Percentiles rank a stretch among this genome's conserved stretches.
Conservation (phyloP, 192 early-diverging fungal genomes). For the Umbelopsis ramanniana region DNA sequence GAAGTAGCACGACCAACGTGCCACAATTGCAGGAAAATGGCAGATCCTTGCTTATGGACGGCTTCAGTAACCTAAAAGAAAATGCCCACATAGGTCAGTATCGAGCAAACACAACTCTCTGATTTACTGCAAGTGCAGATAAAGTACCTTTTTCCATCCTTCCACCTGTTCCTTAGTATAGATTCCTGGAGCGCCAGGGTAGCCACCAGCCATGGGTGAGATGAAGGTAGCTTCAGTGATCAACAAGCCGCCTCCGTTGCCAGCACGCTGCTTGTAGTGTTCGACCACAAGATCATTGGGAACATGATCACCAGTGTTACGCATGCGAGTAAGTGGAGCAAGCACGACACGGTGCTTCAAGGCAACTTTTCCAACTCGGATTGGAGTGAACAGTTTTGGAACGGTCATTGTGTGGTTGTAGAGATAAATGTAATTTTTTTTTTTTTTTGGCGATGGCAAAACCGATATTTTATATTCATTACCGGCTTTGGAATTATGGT, state of each 20-base stretch:
- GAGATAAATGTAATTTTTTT: no score
- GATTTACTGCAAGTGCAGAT: no score
- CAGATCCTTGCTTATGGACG: slow-evolving; percentile 57
- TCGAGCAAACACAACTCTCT: neutral
- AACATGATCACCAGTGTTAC: neutral
- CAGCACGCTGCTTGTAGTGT: slow-evolving; percentile 34
- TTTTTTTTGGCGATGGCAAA: no score
- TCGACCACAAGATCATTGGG: slow-evolving; percentile 21
- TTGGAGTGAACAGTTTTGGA: slow-evolving; percentile 25
- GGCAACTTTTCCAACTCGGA: slow-evolving; percentile 15
- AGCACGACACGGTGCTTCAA: slow-evolving; percentile 31
- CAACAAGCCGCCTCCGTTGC: slow-evolving; percentile 25
- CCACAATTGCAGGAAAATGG: slow-evolving; percentile 66
- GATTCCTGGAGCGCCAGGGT: slow-evolving; percentile 36
- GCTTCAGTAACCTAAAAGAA: slow-evolving; percentile 46
- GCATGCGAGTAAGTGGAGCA: slow-evolving; percentile 30
- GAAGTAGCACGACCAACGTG: slow-evolving; percentile 30
- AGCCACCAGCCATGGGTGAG: slow-evolving; percentile 10
- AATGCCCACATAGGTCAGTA: neutral
- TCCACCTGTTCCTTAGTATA: slow-evolving; percentile 43
- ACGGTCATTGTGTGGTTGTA: neutral
- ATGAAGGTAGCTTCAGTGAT: slow-evolving; percentile 32
- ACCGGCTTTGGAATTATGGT: no score
- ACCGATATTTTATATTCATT: no score
- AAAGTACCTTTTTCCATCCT: slow-evolving; percentile 47